Base-by-base conservation (phyloP, 169 alveolate genomes). In the Plasmodium berghei region DNA sequence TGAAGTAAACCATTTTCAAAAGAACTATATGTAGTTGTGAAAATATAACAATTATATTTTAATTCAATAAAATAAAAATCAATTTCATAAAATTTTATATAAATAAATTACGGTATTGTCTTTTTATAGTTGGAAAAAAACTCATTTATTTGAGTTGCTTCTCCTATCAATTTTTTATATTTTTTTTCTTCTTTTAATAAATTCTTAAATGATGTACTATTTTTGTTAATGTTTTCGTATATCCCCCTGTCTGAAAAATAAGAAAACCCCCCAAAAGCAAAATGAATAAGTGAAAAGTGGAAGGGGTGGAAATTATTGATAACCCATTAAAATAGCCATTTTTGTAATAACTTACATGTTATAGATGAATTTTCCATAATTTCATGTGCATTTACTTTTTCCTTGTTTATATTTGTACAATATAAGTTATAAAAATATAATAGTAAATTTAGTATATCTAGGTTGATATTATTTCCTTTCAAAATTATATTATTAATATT, bases 201-300 rank as follows among this genome's bases (percentile, higher is more conserved):
- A 14, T 77, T 64, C 20, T 66, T 77, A 58, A 77, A 77, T 16
- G 89, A 49, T 56, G 64, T 40, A 34, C 89, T 77, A 26, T 77
- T 66, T 54, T 64, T 4, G 59, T 77, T 54, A 42, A 77, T 66
- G 28, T 77, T 77, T 63, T 77, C 89, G n/a, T 77, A 77, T 52
- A 77, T 77, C 5, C 89, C 89, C 18, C 89, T 46, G 70, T 77
- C 89, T 77, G 45, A 5, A 77, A 56, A 70, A 45, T 10, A 24
- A 26, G 10, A 52, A 69, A 69, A 69, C 16, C 46, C 1, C 18
- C n/a, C 18, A 18, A 69, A 40, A 62, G 6, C 8, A 49, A 46
- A 59, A 74, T 0, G 26, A 71, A 71, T 14, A 67, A 8, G 28
- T 12, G 5, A 8, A 40, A 26, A 14, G 20, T 40, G 28, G 9